These are phyloP conservation scores for Alternaria incomplexa DNA, from an alignment of 2,329 filamentous ascomycete genomes.

Conservation along the genomic window DNA sequence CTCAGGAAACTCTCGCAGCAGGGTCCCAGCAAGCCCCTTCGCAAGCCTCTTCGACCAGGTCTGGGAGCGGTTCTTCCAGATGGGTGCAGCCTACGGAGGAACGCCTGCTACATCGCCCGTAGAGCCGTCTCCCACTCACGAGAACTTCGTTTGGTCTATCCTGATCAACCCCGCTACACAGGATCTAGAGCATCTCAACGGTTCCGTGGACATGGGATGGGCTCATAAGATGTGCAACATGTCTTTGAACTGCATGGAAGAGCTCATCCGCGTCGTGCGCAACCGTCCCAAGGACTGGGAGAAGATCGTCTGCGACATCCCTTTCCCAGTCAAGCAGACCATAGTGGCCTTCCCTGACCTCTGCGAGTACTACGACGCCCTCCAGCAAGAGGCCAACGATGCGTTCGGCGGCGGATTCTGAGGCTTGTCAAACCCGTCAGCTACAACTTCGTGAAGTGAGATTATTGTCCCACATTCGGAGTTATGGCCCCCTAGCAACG, in stretches of 20 bases:
- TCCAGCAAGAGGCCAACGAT: conserved; percentile 25
- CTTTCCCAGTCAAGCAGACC: conserved; percentile 22
- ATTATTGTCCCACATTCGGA: not conserved
- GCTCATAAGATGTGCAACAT: conserved; percentile 19
- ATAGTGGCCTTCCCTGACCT: conserved; percentile 27
- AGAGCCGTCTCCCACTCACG: conserved; percentile 4
- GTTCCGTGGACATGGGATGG: conserved; percentile 24
- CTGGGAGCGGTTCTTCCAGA: conserved; percentile 27
- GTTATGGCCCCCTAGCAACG: not conserved
- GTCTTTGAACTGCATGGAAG: conserved; percentile 29
- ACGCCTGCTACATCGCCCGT: conserved; percentile 2
- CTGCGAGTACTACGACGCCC: conserved; percentile 19
- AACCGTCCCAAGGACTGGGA: conserved; percentile 26
- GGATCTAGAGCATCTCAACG: conserved; percentile 28
- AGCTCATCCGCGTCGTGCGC: conserved; percentile 20
- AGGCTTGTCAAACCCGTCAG: not conserved
- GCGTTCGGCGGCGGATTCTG: conserved; percentile 20
- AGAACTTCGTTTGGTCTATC: conserved; percentile 29
- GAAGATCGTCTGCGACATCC: conserved; percentile 27
- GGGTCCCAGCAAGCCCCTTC: conserved; percentile 26
- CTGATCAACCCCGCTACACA: conserved; percentile 37
- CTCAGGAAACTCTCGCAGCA: conserved; percentile 2
- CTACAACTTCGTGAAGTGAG: not conserved
- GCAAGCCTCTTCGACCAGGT: conserved; percentile 18
- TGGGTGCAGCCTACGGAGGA: conserved; percentile 20